Base-by-base conservation (phyloP, 306 rosid genomes). In the Luffa aegyptiaca region DNA sequence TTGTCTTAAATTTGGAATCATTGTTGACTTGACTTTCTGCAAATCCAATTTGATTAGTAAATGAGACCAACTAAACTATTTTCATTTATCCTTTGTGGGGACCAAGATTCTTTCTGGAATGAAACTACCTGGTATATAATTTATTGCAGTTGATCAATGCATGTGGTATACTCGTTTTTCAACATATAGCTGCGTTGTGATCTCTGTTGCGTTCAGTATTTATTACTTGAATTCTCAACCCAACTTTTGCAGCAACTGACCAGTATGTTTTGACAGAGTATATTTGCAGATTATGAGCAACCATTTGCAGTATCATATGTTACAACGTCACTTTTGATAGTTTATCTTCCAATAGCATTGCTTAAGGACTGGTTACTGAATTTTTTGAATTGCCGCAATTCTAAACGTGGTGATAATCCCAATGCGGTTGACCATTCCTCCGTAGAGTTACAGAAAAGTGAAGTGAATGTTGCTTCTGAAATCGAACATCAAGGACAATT, bases 321-420 rank as follows among this genome's bases (percentile, higher is more conserved):
- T 72, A 68, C 80, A 62, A 79, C 75, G 12, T 73, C 85, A 79
- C 85, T 83, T 36, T 53, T 79, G 58, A 72, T 62, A 51, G 76
- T 76, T 61, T 83, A 83, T 63, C 82, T 83, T 45, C 85, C 85
- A 58, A 71, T 83, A 79, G 81, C 85, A 18, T 62, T 79, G 33
- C 48, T 83, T 16, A 79, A 49, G 70, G 82, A 83, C 21, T 83
- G 82, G 69, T 42, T 79, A 57, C 52, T 77, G 14, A 62, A 21
- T 45, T 36, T 33, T 69, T 76, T 82, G 16, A 14, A 59, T 35
- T 5, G 65, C 71, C 26, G 37, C 73, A 36, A 56, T 56, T 59
- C 18, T 53, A 58, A 74, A 58, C 21, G 55, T 13, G 75, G 46
- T 51, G 37, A 62, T 21, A 39, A 52, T 59, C 33, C 49, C 45